Evolutionary conservation across 192 early-diverging fungal species (phyloP), one percentile per base, ranked within the genome.

Genomic region (Podila verticillata): DNA sequence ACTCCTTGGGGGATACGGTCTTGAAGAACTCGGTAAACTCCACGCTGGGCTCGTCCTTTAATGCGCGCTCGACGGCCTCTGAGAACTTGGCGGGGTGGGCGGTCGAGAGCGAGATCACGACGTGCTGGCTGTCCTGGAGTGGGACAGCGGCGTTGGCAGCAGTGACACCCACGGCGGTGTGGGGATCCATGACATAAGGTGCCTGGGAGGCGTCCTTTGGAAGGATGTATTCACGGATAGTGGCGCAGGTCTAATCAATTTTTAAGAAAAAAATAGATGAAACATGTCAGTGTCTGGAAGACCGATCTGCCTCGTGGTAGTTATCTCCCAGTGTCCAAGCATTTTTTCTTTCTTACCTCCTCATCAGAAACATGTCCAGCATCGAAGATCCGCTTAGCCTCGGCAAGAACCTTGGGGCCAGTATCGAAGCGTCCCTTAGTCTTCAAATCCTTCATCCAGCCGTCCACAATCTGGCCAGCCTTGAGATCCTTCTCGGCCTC

Each of bases 51-150:
- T 73, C 70, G 19, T 83, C 81, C 74, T 88, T 87, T 61, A 93
- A 79, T 48, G 96, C 94, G 68, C 83, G 80, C 65, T 92, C 88
- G 29, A 99, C 97, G 6, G 96, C 94, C 48, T 95, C 95, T 6
- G 96, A 92, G 84, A 99, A 99, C 79, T 99, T 99, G 39, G 96
- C 97, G 34, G 96, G 97, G 60, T 95, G 95, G 7, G 97, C 97
- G 0, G 97, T 99, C 24, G 96, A 90, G 56, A 99, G 83, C 51
- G 92, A 93, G 26, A 95, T 83, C 59, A 72, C 60, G 29, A 72
- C 51, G 29, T 75, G 74, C 26, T 69, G 66, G 32, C 26, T 65
- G 24, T 22, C 47, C 35, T 56, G 66, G 51, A 75, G 64, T 51
- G 70, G 66, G 1, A 75, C 39, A 7, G 59, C 54, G 4, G 63